Evolutionary conservation across 306 rosid species (phyloP), one percentile per base, ranked within the genome.

Genomic region (Ziziphus jujuba): DNA sequence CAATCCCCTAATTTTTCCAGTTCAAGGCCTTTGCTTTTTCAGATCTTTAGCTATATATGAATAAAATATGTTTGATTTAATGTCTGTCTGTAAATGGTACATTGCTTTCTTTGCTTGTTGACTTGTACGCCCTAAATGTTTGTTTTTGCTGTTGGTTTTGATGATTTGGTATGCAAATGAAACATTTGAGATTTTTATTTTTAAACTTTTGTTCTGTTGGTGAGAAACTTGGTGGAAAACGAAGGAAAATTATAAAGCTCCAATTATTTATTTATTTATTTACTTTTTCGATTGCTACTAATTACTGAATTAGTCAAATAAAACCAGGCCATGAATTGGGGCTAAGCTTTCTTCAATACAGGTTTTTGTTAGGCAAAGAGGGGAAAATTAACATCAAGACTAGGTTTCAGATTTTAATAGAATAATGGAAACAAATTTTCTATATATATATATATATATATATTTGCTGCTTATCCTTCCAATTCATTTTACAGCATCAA

Each of bases 21-120:
- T 64, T 55, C 50, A 14, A 5, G 16, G 62, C 21, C 10, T 52
- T 36, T 65, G 10, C 11, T 56, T 19, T 61, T 70, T 60, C 71
- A 63, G 78, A 80, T 77, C 89, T 67, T 75, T 33, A 51, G 49
- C 57, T 31, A 22, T 50, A 9, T 5, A 17, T 57, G 68, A 17
- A 1, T 54, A 36, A n/a, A 14, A 10, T 45, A 6, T 40, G 6
- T 9, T n/a, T 48, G 56, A 43, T 35, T 67, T 13, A 19, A 48
- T 16, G 17, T 2, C 4, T 45, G 5, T 60, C 21, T 28, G 16
- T 49, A 43, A 4, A n/a, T 56, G 60, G 24, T 36, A 38, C 67
- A 28, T n/a, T n/a, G n/a, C n/a, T n/a, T n/a, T n/a, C n/a, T n/a
- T n/a, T n/a, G n/a, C n/a, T 66, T 54, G 56, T 50, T 56, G 9